A percentile compares a stretch with the other conserved stretches of the same genome.
phyloP scores from a whole-genome alignment of 139 green algal species.

The Closterium sp. region DNA sequence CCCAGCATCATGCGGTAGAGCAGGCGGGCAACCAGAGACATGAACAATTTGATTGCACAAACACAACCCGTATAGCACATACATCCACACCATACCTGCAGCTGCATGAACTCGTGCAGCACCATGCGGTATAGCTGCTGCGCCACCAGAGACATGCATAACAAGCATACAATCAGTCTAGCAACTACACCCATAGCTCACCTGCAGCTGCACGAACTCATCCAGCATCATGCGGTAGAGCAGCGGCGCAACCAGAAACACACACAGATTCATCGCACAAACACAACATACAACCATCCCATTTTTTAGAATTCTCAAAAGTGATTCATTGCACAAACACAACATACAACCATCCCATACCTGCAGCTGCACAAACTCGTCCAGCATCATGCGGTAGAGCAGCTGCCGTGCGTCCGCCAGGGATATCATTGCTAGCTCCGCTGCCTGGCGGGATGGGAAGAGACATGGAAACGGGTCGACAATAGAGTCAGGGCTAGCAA shows the following conservation, averaged over 20 bases:
- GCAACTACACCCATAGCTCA: neutral
- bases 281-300: no score
- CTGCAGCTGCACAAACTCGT: conserved; percentile 64
- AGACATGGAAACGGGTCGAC: no score
- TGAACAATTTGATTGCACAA: no score
- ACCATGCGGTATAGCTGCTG: neutral
- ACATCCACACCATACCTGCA: neutral
- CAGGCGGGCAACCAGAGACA: neutral
- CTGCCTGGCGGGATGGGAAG: no score
- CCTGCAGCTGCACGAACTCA: neutral
- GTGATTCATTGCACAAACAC: no score
- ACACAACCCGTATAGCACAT: no score
- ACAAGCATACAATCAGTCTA: no score
- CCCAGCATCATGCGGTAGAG: neutral
- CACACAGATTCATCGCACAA: no score
- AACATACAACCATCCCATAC: conserved; percentile 3
- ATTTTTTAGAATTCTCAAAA: no score
- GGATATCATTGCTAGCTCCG: conserved; percentile 55
- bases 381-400: conserved; percentile 81
- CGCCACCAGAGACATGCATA: no score
- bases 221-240: neutral
- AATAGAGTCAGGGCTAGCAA: no score
- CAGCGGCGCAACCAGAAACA: no score
- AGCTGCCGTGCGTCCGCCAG: conserved; percentile 72
- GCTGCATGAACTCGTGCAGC: neutral